These are phyloP conservation scores for Rhizopus arrhizus DNA, from an alignment of 371 early-diverging fungal species.

Conservation along the genomic window DNA sequence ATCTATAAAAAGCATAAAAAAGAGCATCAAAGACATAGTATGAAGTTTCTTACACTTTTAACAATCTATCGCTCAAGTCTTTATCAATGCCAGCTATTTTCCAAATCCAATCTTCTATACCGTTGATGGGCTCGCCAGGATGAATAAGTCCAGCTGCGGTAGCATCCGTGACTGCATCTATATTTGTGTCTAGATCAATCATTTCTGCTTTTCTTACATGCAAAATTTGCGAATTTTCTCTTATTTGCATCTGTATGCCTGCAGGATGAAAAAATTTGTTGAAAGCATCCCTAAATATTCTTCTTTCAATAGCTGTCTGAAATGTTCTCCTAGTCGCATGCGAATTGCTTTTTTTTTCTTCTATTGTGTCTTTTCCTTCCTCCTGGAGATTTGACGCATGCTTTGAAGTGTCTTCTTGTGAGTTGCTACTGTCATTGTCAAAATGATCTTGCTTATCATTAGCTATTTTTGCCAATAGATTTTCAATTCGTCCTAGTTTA, in stretches of 20 bases:
- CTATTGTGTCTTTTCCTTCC: no score
- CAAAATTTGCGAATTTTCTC: slow-evolving; percentile 29
- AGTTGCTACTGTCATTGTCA: background rate
- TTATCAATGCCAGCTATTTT: slow-evolving; percentile 25
- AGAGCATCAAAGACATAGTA: background rate
- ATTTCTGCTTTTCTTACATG: slow-evolving; percentile 23
- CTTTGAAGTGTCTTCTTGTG: slow-evolving; percentile 1
- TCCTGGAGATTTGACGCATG: background rate
- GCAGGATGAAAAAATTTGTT: background rate
- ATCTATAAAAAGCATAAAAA: slow-evolving; percentile 12
- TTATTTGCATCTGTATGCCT: slow-evolving; percentile 13
- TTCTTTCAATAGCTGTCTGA: background rate
- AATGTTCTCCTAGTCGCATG: background rate
- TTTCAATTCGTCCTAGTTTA: slow-evolving; percentile 15
- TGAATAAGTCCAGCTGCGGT: slow-evolving; percentile 6
- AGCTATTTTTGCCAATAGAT: background rate
- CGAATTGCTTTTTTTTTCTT: no score
- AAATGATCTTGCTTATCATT: background rate
- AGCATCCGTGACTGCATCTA: slow-evolving; percentile 13
- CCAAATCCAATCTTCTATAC: slow-evolving; percentile 29
- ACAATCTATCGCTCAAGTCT: slow-evolving; percentile 27
- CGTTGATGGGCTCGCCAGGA: slow-evolving; percentile 5
- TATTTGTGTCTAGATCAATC: slow-evolving; percentile 12
- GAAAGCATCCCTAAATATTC: background rate
- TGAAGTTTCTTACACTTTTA: slow-evolving; percentile 26